Conservation (phyloP, 768 basidiomycete genomes). For the Pisolithus orientalis region DNA sequence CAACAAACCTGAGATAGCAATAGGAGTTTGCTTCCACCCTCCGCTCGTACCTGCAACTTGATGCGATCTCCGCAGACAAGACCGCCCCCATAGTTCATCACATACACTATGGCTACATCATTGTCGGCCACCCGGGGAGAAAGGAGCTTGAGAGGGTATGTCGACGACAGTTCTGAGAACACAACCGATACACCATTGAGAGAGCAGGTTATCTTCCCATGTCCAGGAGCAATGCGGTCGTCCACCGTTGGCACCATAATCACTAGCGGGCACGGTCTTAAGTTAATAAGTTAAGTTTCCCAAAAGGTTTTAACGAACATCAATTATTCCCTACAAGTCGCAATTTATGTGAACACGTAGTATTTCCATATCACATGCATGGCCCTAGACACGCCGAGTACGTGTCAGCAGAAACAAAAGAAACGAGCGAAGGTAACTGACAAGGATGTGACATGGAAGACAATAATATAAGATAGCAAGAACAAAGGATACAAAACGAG, state of each 20-base stretch:
- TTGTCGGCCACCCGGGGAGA: conserved; percentile 53
- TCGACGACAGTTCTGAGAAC: conserved; percentile 70
- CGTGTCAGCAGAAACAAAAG: conserved; percentile 8
- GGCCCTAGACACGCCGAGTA: conserved; percentile 12
- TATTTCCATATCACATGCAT: too few relatives aligned
- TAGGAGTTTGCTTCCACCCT: conserved; percentile 51
- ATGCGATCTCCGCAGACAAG: conserved; percentile 83
- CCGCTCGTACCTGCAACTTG: conserved; percentile 54
- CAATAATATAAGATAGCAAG: conserved; percentile 23
- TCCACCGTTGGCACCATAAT: neutral
- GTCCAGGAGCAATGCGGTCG: conserved; percentile 30
- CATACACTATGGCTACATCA: conserved; percentile 63
- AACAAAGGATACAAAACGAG: conserved; percentile 23
- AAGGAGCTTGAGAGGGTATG: conserved; percentile 85
- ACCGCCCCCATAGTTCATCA: conserved; percentile 87
- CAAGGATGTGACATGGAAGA: conserved; percentile 23
- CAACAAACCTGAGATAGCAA: conserved; percentile 76
- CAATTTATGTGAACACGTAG: too few relatives aligned
- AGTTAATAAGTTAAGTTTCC: too few relatives aligned
- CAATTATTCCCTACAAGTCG: too few relatives aligned
- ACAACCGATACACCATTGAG: conserved; percentile 49
- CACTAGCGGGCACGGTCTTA: neutral
- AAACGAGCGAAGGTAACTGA: conserved; percentile 15
- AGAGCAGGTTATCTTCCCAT: conserved; percentile 52
- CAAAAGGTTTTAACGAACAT: too few relatives aligned